Conservation (phyloP, 106 monocot genomes). For the Allium fistulosum region DNA sequence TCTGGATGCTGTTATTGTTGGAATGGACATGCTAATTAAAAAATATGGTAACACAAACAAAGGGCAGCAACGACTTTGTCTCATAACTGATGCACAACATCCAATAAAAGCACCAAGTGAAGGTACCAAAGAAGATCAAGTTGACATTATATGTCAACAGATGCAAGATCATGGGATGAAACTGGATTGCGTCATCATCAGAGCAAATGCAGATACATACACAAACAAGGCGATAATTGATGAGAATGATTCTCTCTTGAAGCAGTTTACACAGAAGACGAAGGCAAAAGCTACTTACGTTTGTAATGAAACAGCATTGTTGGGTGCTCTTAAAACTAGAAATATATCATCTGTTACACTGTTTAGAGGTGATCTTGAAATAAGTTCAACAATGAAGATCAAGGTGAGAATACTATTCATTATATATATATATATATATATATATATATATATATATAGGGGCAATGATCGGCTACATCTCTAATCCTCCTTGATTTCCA, state of each 20-base stretch:
- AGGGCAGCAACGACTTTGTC: constrained; percentile 71
- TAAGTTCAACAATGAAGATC: constrained; percentile 85
- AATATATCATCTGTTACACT: constrained; percentile 82
- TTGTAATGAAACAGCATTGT: constrained; percentile 48
- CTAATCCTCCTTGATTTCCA: too few species aligned
- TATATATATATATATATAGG: too few species aligned
- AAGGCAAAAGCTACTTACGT: constrained; percentile 47
- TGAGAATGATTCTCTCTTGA: constrained; percentile 71
- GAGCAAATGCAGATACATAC: constrained; percentile 23
- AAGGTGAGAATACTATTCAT: constrained; percentile 47
- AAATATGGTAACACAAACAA: constrained; percentile 77
- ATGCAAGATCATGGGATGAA: constrained; percentile 83
- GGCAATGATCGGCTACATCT: too few species aligned
- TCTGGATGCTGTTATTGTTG: constrained; percentile 98
- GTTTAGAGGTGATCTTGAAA: constrained; percentile 89
- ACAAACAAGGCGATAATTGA: constrained; percentile 25
- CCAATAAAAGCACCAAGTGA: constrained; percentile 79
- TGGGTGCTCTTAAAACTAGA: constrained; percentile 85
- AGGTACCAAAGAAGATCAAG: constrained; percentile 87
- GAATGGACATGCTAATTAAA: constrained; percentile 92
- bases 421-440: not conserved
- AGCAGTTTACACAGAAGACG: constrained; percentile 50
- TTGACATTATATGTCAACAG: constrained; percentile 54
- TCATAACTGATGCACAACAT: constrained; percentile 68
- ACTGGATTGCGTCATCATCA: constrained; percentile 66